Conservation (phyloP, 768 basidiomycete species). For the Suillus luteus region DNA sequence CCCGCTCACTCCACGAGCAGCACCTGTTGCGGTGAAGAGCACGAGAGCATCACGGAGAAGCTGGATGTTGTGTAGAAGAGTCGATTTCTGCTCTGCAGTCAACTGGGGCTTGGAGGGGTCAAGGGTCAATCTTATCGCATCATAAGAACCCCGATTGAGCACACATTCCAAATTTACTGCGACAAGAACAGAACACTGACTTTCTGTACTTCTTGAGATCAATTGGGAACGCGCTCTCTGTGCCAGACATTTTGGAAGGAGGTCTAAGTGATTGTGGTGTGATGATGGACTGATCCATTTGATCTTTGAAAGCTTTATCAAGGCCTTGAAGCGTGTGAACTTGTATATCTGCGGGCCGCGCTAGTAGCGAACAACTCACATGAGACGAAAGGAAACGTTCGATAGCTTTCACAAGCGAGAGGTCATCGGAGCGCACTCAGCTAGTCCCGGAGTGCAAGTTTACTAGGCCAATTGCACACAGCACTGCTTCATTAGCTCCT, state of each 20-base stretch:
- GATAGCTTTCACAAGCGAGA: constrained; percentile 18
- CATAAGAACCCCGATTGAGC: constrained; percentile 9
- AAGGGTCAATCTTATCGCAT: constrained; percentile 57
- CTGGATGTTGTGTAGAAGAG: constrained; percentile 70
- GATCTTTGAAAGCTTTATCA: constrained; percentile 25
- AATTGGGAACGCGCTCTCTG: constrained; percentile 63
- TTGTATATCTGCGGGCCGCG: constrained; percentile 11
- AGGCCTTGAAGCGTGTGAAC: constrained; percentile 26
- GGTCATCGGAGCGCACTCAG: constrained; percentile 7
- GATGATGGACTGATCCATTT: constrained; percentile 6
- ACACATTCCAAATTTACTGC: background rate
- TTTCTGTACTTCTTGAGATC: constrained; percentile 78
- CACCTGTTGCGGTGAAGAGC: constrained; percentile 82
- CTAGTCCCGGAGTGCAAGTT: constrained; percentile 9
- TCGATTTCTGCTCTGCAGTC: constrained; percentile 58
- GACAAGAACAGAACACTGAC: constrained; percentile 36
- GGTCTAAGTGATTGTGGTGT: constrained; percentile 5
- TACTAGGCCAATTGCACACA: constrained; percentile 14
- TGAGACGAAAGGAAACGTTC: constrained; percentile 19
- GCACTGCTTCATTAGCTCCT: constrained; percentile 15
- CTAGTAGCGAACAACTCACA: constrained; percentile 9
- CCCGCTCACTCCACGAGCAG: constrained; percentile 84
- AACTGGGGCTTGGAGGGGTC: constrained; percentile 70
- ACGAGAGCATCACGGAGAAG: constrained; percentile 85
- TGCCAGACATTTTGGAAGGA: constrained; percentile 41